A percentile compares a stretch with the other conserved stretches of the same genome.
These are phyloP conservation scores for Aspergillus ostianus DNA, from an alignment of 495 filamentous ascomycete species.

Conservation along the genomic window DNA sequence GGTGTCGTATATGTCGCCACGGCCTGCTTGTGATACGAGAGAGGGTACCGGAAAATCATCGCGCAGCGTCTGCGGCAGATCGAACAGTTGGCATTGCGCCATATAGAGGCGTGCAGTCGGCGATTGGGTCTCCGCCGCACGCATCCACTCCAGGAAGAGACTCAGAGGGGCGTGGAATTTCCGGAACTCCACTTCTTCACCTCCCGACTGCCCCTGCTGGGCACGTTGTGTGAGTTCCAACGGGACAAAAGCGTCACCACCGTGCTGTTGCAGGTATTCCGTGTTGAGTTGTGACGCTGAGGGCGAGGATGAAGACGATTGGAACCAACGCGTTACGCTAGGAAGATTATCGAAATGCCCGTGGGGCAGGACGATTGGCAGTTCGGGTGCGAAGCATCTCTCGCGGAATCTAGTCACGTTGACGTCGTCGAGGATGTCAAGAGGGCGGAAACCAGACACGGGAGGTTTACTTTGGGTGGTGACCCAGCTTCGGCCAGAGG, in stretches of 20 bases:
- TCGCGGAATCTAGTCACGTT: conserved; percentile 47
- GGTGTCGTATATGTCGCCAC: conserved; percentile 77
- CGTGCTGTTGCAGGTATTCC: conserved; percentile 48
- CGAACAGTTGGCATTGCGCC: conserved; percentile 71
- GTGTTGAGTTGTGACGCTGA: conserved; percentile 38
- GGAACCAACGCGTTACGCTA: conserved; percentile 56
- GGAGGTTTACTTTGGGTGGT: conserved; percentile 22
- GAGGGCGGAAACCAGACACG: conserved; percentile 23
- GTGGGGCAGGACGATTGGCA: conserved; percentile 49
- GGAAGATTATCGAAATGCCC: conserved; percentile 45
- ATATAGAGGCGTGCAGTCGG: conserved; percentile 63
- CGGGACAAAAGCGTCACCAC: conserved; percentile 50
- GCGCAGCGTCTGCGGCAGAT: conserved; percentile 59
- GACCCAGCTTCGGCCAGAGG: neutral
- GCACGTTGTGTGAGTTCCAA: conserved; percentile 51
- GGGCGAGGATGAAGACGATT: conserved; percentile 1
- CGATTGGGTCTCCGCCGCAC: conserved; percentile 29
- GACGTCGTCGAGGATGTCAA: conserved; percentile 30
- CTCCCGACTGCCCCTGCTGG: neutral
- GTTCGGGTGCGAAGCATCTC: conserved; percentile 43
- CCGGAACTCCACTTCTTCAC: conserved; percentile 38
- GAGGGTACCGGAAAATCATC: conserved; percentile 68
- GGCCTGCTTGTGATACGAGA: conserved; percentile 57
- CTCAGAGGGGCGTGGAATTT: conserved; percentile 56
- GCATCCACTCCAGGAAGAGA: conserved; percentile 57